Percentiles rank a stretch among this genome's conserved stretches.
These are phyloP conservation scores for Ehretia macrophylla DNA, from an alignment of 257 asterid species.

Conservation along the genomic window DNA sequence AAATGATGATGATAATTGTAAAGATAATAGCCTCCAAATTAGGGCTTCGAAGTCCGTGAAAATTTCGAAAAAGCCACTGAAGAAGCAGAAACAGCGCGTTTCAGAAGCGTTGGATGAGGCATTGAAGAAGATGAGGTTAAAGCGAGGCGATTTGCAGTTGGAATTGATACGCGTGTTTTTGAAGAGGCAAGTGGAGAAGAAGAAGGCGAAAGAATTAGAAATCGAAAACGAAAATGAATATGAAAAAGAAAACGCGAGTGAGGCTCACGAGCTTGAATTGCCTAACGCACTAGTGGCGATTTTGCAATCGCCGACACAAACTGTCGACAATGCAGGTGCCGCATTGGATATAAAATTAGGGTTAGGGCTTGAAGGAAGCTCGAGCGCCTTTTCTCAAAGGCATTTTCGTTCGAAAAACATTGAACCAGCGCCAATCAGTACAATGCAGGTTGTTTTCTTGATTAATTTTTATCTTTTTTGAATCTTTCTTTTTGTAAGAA, in stretches of 20 bases:
- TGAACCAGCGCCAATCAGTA: conserved; percentile 67
- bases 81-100: conserved; percentile 31
- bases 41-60: conserved; percentile 29
- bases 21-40: neutral
- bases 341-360: conserved; percentile 63
- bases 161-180: conserved; percentile 79
- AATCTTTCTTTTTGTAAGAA: too few species aligned
- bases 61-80: conserved; percentile 32
- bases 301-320: conserved; percentile 27
- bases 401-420: conserved; percentile 77
- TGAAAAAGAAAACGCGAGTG: conserved; percentile 39
- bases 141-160: conserved; percentile 80
- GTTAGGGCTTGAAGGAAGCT: conserved; percentile 21
- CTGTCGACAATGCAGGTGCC: conserved; percentile 22
- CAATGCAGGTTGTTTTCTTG: conserved; percentile 62
- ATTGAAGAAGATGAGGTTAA: conserved; percentile 72
- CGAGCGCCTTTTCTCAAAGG: conserved; percentile 37
- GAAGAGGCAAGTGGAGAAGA: conserved; percentile 81
- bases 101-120: conserved; percentile 90
- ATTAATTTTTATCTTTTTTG: too few species aligned
- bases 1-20: conserved; percentile 28
- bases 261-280: conserved; percentile 43
- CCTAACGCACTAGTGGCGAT: conserved; percentile 87
- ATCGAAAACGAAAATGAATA: conserved; percentile 28
- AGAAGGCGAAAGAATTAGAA: conserved; percentile 33